These are phyloP conservation scores for Diphasiastrum complanatum DNA, from an alignment of 83 land plant species.

Conservation along the genomic window DNA sequence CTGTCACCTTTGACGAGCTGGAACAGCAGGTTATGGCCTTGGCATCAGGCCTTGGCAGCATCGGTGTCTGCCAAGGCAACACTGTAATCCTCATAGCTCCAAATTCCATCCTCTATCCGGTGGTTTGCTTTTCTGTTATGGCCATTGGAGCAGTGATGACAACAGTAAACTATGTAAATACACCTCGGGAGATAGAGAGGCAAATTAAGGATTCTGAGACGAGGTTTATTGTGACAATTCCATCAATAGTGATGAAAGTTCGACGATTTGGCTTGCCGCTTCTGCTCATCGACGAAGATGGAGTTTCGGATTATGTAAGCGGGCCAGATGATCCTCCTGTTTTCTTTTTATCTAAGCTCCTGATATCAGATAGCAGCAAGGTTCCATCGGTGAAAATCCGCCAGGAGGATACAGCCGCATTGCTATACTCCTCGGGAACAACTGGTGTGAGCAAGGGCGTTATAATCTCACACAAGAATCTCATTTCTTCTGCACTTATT, in stretches of 20 bases:
- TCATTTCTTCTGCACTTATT: too few relatives aligned
- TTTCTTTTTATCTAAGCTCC: slow-evolving; percentile 6
- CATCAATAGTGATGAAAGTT: slow-evolving; percentile 35
- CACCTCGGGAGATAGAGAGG: slow-evolving; percentile 31
- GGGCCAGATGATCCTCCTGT: too few relatives aligned
- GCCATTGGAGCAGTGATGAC: slow-evolving; percentile 45
- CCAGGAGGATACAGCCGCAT: slow-evolving; percentile 71
- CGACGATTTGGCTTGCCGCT: slow-evolving; percentile 35
- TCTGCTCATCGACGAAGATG: slow-evolving; percentile 33
- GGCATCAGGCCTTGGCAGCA: too few relatives aligned
- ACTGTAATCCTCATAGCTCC: slow-evolving; percentile 58
- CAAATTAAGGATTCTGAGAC: slow-evolving; percentile 38
- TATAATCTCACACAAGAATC: slow-evolving; percentile 60
- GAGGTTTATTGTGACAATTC: slow-evolving; percentile 6
- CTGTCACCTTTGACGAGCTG: too few relatives aligned
- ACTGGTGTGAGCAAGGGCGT: slow-evolving; percentile 91
- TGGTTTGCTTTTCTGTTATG: slow-evolving; percentile 33
- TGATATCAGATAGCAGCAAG: slow-evolving; percentile 21
- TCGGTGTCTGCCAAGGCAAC: slow-evolving; percentile 42
- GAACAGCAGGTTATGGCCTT: too few relatives aligned
- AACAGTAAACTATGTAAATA: slow-evolving; percentile 43
- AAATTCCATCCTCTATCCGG: slow-evolving; percentile 42
- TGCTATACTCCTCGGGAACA: slow-evolving; percentile 91
- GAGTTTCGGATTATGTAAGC: background rate
- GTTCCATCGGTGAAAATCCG: slow-evolving; percentile 22